Base-by-base conservation (phyloP, 1,139 yeast species). In the Citeromyces hawaiiensis region DNA sequence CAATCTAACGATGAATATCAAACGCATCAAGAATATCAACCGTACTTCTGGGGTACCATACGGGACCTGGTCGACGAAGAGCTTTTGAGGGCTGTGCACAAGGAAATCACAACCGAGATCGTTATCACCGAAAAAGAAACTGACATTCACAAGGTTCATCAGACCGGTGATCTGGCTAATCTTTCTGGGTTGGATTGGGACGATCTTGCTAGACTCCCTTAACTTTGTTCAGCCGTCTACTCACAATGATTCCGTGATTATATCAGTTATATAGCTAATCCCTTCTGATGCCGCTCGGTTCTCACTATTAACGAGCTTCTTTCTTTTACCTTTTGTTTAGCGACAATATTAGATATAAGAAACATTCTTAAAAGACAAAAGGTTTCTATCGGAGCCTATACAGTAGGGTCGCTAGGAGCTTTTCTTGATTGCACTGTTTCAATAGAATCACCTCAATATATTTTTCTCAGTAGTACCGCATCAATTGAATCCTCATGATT, bases 111-210 rank as follows among this genome's bases (percentile, higher is more conserved):
- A 49, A 64, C 68, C 5, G 83, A 87, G 52, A 79, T 93, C 44
- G 93, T 83, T 37, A 93, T 93, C 63, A 87, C 97, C 15, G 76
- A 79, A 52, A 93, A 91, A 59, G 98, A 93, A 58, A 93, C 99
- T 0, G 98, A 93, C 54, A 93, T 93, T 45, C 93, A 93, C 60
- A 88, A 86, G 56, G 95, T 93, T 27, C 80, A 70, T 56, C 99
- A 93, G 59, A 81, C 93, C 38, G 99, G 98, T 21, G 98, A 93
- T 57, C 68, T 93, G 51, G 96, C 96, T 35, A 93, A 93, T 55
- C 62, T 93, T 38, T 82, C 94, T 0, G 96, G 96, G 0, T 66
- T 93, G 44, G 74, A 85, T 47, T 70, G 78, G 68, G 74, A 76
- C 40, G 96, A 91, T 55, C 63, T 83, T 37, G 68, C 78, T 6